Evolutionary conservation across 2,329 filamentous ascomycete species (phyloP), one percentile per base, ranked within the genome.

Genomic region (Chaetomium sp.): DNA sequence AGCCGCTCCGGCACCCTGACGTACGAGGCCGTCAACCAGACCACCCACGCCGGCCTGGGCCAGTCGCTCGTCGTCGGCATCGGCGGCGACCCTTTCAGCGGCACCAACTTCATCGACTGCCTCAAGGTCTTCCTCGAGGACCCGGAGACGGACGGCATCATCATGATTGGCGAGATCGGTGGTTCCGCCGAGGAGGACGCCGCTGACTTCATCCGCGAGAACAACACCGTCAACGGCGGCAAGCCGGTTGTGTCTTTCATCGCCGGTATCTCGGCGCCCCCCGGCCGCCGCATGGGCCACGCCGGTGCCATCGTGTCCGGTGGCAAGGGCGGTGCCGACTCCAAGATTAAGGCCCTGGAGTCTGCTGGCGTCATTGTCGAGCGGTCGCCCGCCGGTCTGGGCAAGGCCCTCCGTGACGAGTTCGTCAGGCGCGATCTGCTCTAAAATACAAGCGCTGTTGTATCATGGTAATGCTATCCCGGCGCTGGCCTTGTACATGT

Each of bases 61-160:
- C 95, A 99, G 85, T 97, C 93, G 35, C 92, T 99, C 74, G 95
- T 99, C 75, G 91, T 99, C 75, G 95, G 95, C 76, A 98, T 99
- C 74, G 95, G 95, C 70, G 95, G 95, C 82, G 95, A 99, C 82
- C 95, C 95, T 74, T 99, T 99, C 86, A 94, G 90, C 75, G 95
- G 95, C 74, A 98, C 95, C 81, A 98, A 97, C 87, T 99, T 98
- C 85, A 98, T 99, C 81, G 95, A 99, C 87, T 97, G 94, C 86
- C 86, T 99, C 74, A 91, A 92, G 77, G 92, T 98, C 77, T 99
- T 99, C 88, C 87, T 97, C 74, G 85, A 96, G 79, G 95, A 99
- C 79, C 86, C 90, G 78, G 92, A 97, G 83, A 99, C 95, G 47
- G 95, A 99, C 78, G 95, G 95, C 77, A 97, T 99, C 82, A 97